Conservation (phyloP, 2,329 filamentous ascomycete species). For the Colletotrichum horii region DNA sequence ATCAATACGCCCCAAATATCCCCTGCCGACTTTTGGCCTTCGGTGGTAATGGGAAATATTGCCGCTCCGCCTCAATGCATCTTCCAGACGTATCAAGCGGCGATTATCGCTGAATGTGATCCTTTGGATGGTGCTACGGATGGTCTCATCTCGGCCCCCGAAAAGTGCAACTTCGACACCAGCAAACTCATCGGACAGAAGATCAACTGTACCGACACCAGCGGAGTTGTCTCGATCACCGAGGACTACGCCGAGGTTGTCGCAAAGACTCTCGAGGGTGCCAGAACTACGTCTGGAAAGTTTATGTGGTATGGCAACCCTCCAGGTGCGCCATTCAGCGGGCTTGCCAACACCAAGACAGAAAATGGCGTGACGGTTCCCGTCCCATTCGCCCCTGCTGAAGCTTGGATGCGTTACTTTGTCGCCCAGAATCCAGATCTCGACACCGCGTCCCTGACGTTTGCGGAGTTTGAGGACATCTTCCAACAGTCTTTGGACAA, state of each 20-base stretch:
- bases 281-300: background rate
- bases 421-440: background rate
- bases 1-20: constrained; percentile 24
- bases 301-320: constrained; percentile 3
- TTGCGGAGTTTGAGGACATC: background rate
- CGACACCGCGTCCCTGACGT: background rate
- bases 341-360: background rate
- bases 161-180: background rate
- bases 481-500: background rate
- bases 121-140: background rate
- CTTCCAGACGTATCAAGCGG: background rate
- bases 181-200: background rate
- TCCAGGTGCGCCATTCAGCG: background rate
- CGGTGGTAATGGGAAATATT: constrained; percentile 6
- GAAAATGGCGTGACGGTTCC: background rate
- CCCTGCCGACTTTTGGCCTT: background rate
- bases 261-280: background rate
- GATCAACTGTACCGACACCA: background rate
- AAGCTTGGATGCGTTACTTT: constrained; percentile 6
- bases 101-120: background rate
- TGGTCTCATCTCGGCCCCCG: constrained; percentile 3
- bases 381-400: background rate
- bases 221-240: background rate
- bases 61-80: constrained; percentile 2
- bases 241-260: background rate